Evolutionary conservation across 768 basidiomycete genomes (phyloP).

Genomic region (Leccinum sublutescens): DNA sequence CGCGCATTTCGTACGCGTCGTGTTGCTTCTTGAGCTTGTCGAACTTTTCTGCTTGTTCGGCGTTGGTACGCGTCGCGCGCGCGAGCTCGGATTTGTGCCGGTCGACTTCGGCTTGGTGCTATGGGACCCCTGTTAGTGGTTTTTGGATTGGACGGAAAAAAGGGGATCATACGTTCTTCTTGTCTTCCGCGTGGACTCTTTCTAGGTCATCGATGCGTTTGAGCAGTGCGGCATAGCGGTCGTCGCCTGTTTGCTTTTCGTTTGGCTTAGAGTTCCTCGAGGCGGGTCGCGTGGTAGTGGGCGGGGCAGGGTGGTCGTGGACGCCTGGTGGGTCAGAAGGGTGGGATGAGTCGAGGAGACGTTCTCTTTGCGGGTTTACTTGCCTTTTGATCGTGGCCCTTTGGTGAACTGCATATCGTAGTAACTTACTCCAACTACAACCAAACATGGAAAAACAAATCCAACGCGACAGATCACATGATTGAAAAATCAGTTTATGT

Average conservation of each 20-base stretch:
- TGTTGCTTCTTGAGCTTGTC: slow-evolving; percentile 67
- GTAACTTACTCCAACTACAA: slow-evolving; percentile 6
- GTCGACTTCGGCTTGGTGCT: slow-evolving; percentile 66
- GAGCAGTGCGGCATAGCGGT: slow-evolving; percentile 56
- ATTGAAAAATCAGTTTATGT: slow-evolving; percentile 13
- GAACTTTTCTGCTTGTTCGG: slow-evolving; percentile 51
- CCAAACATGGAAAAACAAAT: slow-evolving; percentile 23
- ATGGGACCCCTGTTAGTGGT: not conserved
- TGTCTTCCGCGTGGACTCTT: slow-evolving; percentile 59
- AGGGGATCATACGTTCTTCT: slow-evolving; percentile 48
- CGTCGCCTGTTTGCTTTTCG: slow-evolving; percentile 28
- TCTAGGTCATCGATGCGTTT: slow-evolving; percentile 66
- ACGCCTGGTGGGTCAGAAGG: slow-evolving; percentile 41
- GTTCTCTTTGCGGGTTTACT: not conserved
- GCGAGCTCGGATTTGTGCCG: slow-evolving; percentile 56
- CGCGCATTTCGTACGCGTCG: slow-evolving; percentile 51
- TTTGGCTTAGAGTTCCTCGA: slow-evolving; percentile 28
- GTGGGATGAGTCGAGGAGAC: not conserved
- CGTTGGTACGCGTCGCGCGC: slow-evolving; percentile 43
- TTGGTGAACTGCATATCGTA: slow-evolving; percentile 42
- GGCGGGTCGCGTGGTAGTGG: slow-evolving; percentile 20
- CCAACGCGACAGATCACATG: slow-evolving; percentile 20
- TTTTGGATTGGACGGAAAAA: not conserved
- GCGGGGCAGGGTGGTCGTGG: not conserved
- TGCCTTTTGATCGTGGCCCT: slow-evolving; percentile 38